Percentiles rank a stretch among this genome's conserved stretches.
Conservation (phyloP, 129 eudicot species). For the Solidago caesia region DNA sequence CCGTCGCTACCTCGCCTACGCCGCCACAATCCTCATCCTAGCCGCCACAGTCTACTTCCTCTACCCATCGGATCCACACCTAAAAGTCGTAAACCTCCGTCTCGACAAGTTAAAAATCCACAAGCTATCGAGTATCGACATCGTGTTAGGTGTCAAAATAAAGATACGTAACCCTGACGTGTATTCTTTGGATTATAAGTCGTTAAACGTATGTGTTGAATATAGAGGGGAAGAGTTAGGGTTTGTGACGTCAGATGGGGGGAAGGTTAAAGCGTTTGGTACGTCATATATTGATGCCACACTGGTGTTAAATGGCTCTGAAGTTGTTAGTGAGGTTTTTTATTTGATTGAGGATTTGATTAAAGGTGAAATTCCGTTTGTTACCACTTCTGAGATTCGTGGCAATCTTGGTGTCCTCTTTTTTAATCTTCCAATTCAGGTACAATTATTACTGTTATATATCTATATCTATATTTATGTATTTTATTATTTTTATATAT, state of each 20-base stretch:
- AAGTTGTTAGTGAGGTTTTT: conserved; percentile 52
- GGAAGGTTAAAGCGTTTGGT: conserved; percentile 52
- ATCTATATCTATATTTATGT: not conserved
- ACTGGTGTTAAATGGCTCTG: conserved; percentile 50
- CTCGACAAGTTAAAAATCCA: conserved; percentile 47
- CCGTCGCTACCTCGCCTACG: conserved; percentile 35
- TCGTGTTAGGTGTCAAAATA: conserved; percentile 44
- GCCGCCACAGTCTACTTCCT: conserved; percentile 55
- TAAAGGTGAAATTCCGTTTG: conserved; percentile 58
- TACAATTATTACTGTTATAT: conserved; percentile 5
- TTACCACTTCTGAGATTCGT: conserved; percentile 50
- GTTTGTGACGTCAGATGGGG: conserved; percentile 61
- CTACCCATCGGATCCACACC: conserved; percentile 82
- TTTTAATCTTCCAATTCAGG: conserved; percentile 61
- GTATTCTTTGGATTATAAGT: conserved; percentile 46
- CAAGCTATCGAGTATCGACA: conserved; percentile 49
- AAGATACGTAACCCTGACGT: conserved; percentile 58
- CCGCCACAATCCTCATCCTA: conserved; percentile 48
- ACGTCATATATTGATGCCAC: conserved; percentile 68
- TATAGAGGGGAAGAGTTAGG: conserved; percentile 78
- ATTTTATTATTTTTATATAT: not conserved
- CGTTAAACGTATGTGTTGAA: conserved; percentile 46
- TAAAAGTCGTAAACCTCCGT: conserved; percentile 52
- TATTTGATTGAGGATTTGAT: conserved; percentile 58
- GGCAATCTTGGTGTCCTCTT: conserved; percentile 53